Evolutionary conservation across 345 rosid genomes (phyloP), one percentile per base, ranked within the genome.

Genomic region (Gossypium turneri): DNA sequence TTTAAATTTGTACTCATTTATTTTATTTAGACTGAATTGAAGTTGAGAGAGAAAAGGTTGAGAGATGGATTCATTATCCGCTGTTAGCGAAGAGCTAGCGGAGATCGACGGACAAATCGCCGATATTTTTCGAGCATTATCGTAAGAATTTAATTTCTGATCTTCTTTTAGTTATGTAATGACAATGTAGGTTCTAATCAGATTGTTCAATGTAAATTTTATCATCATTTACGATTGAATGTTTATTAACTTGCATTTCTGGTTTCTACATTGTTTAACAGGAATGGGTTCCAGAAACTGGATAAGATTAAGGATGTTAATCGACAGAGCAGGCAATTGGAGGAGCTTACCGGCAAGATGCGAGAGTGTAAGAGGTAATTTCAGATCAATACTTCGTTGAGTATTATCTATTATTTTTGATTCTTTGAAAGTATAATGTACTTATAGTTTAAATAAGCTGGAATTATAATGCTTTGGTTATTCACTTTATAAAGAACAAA

Each of bases 241-340:
- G 0, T 2, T 44, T 17, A 10, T 7, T 29, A 38, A 22, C 63
- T 55, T 71, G 9, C 61, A 17, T n/a, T 61, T n/a, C 60, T 38
- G 38, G 15, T 41, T 74, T 63, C 43, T 67, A 67, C 22, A 56
- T 13, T 70, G 64, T 6, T 27, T 52, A 29, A 69, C 85, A 94
- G 98, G 78, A 92, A 90, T 88, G 98, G 97, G 8, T 94, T 95
- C 82, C 97, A 93, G 85, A 95, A 90, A 84, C 81, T 95, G 85
- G 98, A 95, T 77, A 95, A 95, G 85, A 86, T 95, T 63, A 95
- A 95, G 85, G 99, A 95, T 82, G 87, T 84, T 24, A 95, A 73
- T 77, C 87, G 99, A 78, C 94, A 91, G 79, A 89, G 94, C 74
- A 89, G 97, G 80, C 98, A 95, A 84, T 85, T 95, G 72, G 98